These are phyloP conservation scores for Candida albicans DNA, from an alignment of 1,139 yeast genomes.

Conservation along the genomic window DNA sequence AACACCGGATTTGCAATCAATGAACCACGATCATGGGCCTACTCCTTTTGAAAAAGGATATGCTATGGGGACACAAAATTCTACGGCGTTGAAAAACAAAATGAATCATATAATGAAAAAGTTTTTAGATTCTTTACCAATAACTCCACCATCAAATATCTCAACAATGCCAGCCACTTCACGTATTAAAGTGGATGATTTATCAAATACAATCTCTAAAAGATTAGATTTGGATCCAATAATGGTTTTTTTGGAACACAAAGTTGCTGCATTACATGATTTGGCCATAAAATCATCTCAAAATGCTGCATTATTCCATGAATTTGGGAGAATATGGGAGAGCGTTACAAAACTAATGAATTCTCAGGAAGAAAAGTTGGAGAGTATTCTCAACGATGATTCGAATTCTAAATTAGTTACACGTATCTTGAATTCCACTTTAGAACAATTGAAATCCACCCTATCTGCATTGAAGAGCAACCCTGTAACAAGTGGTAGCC, in stretches of 20 bases:
- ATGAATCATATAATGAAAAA: constrained; percentile 15
- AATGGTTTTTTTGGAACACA: constrained; percentile 27
- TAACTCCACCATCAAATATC: background rate
- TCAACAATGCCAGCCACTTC: background rate
- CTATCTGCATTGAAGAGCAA: background rate
- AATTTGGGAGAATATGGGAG: constrained; percentile 35
- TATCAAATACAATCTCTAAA: constrained; percentile 31
- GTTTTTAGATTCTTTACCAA: constrained; percentile 11
- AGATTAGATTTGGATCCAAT: constrained; percentile 40
- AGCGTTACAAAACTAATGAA: constrained; percentile 34
- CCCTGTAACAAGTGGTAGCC: background rate
- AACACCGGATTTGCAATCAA: constrained; percentile 2
- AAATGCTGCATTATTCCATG: constrained; percentile 31
- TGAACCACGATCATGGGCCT: constrained; percentile 28
- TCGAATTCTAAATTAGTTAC: constrained; percentile 2
- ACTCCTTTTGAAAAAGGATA: constrained; percentile 39
- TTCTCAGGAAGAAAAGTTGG: constrained; percentile 29
- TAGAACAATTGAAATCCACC: constrained; percentile 4
- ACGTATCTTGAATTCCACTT: constrained; percentile 9
- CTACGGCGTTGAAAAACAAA: constrained; percentile 26
- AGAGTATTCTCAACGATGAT: constrained; percentile 17
- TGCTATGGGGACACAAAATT: constrained; percentile 32
- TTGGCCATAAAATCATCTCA: constrained; percentile 26
- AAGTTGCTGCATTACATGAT: constrained; percentile 30
- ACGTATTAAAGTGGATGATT: constrained; percentile 28